Conservation (phyloP, 192 early-diverging fungal species). For the Allomyces arbusculus region DNA sequence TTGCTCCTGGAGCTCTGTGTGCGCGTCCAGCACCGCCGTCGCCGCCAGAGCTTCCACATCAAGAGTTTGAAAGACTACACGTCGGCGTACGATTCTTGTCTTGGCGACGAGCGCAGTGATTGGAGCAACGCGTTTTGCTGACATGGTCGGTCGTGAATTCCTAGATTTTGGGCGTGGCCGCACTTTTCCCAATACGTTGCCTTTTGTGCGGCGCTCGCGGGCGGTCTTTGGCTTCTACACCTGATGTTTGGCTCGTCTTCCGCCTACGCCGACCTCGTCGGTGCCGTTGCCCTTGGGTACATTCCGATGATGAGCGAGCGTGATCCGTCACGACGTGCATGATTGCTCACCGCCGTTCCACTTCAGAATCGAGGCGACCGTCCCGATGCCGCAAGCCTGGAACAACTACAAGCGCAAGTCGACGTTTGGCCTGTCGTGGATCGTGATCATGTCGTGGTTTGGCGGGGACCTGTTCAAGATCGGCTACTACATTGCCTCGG, state of each 20-base stretch:
- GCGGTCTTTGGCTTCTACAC: not conserved
- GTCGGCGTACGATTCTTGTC: too few species aligned
- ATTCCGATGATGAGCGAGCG: not conserved
- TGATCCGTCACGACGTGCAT: too few species aligned
- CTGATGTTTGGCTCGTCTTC: not conserved
- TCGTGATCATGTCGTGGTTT: not conserved
- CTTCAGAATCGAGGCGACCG: not conserved
- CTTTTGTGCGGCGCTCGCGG: not conserved
- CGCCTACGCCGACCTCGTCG: not conserved
- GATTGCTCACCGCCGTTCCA: not conserved
- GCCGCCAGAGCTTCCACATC: too few species aligned
- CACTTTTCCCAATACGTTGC: not conserved
- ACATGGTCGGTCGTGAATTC: too few species aligned
- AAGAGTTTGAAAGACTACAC: too few species aligned
- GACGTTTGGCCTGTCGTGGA: not conserved
- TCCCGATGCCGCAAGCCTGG: not conserved
- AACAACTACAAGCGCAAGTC: not conserved
- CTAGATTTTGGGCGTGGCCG: not conserved
- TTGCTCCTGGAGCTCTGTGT: not conserved
- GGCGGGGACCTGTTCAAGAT: not conserved
- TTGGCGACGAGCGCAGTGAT: too few species aligned
- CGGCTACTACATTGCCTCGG: not conserved
- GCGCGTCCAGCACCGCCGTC: not conserved
- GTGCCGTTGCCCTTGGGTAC: not conserved
- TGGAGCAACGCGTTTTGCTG: too few species aligned